Evolutionary conservation across 1,139 yeast species (phyloP).

Genomic region (Trichomonascaceae sp.): DNA sequence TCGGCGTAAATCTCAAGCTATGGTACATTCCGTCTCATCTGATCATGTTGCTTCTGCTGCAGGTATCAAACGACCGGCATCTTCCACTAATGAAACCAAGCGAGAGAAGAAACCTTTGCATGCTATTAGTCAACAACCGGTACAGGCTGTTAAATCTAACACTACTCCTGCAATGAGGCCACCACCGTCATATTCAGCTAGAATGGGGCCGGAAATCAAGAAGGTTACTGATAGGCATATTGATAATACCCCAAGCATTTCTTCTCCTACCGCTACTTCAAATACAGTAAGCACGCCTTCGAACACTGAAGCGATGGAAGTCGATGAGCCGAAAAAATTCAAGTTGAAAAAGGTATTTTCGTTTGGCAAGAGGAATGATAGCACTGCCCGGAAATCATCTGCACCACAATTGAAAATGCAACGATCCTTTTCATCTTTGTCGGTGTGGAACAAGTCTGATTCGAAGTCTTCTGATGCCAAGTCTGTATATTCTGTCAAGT

Average conservation of each 20-base stretch:
- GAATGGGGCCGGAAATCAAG: background rate
- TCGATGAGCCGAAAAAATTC: conserved; percentile 6
- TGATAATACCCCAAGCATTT: background rate
- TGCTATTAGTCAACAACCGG: background rate
- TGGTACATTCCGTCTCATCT: background rate
- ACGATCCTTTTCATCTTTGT: conserved; percentile 9
- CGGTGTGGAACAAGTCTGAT: conserved; percentile 7
- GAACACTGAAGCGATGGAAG: background rate
- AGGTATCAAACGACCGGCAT: background rate
- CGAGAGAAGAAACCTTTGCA: background rate
- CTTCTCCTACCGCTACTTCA: background rate
- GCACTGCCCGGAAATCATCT: background rate
- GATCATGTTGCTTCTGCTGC: background rate
- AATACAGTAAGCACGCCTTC: background rate
- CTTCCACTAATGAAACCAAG: background rate
- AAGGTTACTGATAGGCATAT: background rate
- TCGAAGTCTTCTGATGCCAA: conserved; percentile 15
- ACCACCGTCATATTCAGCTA: background rate
- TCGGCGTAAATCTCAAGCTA: conserved; percentile 22
- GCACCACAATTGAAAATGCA: conserved; percentile 2
- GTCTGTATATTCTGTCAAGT: conserved; percentile 22
- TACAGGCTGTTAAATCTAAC: background rate
- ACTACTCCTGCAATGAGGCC: background rate
- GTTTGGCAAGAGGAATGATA: conserved; percentile 16
- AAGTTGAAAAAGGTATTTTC: conserved; percentile 25